phyloP scores from a whole-genome alignment of 345 rosid genomes.

The Hevea brasiliensis region DNA sequence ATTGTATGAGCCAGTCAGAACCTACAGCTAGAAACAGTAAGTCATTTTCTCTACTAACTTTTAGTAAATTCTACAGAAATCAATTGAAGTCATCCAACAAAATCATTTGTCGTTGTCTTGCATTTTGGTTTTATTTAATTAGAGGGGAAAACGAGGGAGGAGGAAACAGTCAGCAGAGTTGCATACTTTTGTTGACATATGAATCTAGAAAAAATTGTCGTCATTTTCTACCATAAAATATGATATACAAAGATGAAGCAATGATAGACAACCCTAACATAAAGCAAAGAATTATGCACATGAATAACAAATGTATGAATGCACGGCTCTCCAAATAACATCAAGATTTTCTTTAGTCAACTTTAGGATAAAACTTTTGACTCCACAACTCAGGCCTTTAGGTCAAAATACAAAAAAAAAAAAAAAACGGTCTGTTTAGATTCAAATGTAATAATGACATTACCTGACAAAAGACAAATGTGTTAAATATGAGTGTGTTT shows the following conservation, averaged over 20 bases:
- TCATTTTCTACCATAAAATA: too few species aligned
- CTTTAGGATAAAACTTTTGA: not conserved
- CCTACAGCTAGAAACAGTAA: not conserved
- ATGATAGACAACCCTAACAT: not conserved
- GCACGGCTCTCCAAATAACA: not conserved
- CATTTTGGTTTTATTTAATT: not conserved
- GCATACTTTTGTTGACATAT: too few species aligned
- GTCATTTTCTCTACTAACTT: not conserved
- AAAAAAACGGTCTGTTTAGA: not conserved
- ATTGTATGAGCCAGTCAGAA: not conserved
- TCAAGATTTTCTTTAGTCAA: not conserved
- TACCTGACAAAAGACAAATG: constrained; percentile 57
- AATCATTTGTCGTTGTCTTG: not conserved
- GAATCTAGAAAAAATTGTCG: too few species aligned
- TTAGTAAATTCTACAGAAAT: not conserved
- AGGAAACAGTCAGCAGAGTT: too few species aligned
- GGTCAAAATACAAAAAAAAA: not conserved
- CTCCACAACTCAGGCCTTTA: not conserved
- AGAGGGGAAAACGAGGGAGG: not conserved
- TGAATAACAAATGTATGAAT: not conserved
- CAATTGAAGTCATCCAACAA: not conserved
- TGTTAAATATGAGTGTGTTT: constrained; percentile 31
- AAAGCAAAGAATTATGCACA: not conserved
- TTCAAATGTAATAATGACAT: constrained; percentile 6
- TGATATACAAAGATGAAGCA: not conserved